phyloP scores from a whole-genome alignment of 257 asterid species.

The Solanum arcanum region DNA sequence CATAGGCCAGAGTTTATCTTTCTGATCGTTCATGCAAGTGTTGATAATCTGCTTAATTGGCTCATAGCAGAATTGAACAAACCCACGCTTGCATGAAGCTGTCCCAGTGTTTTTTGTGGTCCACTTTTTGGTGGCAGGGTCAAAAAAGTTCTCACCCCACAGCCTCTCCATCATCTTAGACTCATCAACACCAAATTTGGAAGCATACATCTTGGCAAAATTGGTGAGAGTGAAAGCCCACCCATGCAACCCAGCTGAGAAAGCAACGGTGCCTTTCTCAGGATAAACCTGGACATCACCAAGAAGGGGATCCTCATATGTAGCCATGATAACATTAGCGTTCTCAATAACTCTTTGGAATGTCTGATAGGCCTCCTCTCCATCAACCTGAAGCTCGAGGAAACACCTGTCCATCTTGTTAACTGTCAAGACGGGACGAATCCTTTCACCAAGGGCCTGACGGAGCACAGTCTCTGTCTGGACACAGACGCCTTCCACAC shows the following conservation, averaged over 20 bases:
- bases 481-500: conserved; percentile 37
- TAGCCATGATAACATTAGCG: conserved; percentile 35
- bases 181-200: conserved; percentile 31
- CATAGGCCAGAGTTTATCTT: conserved; percentile 38
- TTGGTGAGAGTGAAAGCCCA: conserved; percentile 35
- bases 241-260: conserved; percentile 37
- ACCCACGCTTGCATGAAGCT: conserved; percentile 30
- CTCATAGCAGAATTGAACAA: conserved; percentile 34
- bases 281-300: conserved; percentile 33
- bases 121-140: conserved; percentile 38
- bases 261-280: conserved; percentile 38
- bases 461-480: conserved; percentile 39
- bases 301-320: conserved; percentile 32
- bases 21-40: conserved; percentile 34
- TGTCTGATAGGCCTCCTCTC: conserved; percentile 32
- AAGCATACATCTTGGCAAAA: conserved; percentile 35
- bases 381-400: conserved; percentile 37
- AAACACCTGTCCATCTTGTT: conserved; percentile 42
- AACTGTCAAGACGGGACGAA: conserved; percentile 31
- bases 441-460: conserved; percentile 38
- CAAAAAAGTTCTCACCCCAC: conserved; percentile 36
- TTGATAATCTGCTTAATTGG: conserved; percentile 33
- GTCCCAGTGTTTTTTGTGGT: conserved; percentile 21
- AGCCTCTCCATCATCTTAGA: conserved; percentile 40
- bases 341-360: conserved; percentile 32